Base-by-base conservation (phyloP, 768 basidiomycete genomes). In the Cystofilobasidium bisporidii region DNA sequence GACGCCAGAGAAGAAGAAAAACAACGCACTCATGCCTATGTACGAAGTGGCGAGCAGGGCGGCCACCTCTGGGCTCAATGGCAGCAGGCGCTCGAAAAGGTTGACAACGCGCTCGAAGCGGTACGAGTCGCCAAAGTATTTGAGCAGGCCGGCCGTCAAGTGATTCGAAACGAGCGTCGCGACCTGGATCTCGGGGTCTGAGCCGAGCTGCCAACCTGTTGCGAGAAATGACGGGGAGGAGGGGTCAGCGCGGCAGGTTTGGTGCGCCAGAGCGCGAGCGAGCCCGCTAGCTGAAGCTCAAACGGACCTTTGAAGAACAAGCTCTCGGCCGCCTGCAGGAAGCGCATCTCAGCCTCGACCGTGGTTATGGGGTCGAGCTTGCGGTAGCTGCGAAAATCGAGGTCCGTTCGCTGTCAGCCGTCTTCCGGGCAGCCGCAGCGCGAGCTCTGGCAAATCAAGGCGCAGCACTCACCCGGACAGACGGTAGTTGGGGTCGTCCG, bases 181-280 rank as follows among this genome's bases (percentile, higher is more conserved):
- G 18, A 99, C 94, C 75, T 99, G 96, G 28, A 98, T 94, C 77
- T 99, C 96, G 0, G 96, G 96, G 71, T 98, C 96, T 0, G 92
- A 96, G 2, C 94, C 96, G 11, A 98, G 88, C 75, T 96, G 93
- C 96, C 96, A 98, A 40, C 94, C 92, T 93, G 71, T 1, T 22
- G 59, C 41, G 48, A 45, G 28, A 11, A 32, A 26, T 41, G 15
- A 62, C 32, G 40, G 14, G 17, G 20, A 17, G 28, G 3, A 8
- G 43, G 17, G 8, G 3, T 43, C 10, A 8, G 8, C 5, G 43
- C 43, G 14, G 43, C 40, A 41, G 17, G 40, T 17, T 41, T 41
- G 10, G 17, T 9, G 40, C 17, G 40, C 40, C 18, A 38, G 15
- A 17, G 17, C 22, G n/a, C 10, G 9, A 20, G 14, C 3, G n/a